phyloP scores from a whole-genome alignment of 352 stramenopile genomes.

The Globisporangium orthogonon region DNA sequence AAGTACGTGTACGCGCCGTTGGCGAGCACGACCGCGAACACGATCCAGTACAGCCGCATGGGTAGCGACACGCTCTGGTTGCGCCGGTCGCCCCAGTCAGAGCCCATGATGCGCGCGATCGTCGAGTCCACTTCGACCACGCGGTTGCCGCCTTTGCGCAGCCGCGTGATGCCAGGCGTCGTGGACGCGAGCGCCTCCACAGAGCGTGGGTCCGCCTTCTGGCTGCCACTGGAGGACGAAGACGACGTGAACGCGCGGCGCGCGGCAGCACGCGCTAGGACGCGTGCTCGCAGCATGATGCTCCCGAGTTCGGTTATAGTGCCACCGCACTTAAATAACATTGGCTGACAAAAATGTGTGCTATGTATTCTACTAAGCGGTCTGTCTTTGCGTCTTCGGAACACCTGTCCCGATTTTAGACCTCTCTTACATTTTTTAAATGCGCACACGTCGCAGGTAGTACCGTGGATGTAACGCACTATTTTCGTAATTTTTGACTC shows the following conservation, averaged over 20 bases:
- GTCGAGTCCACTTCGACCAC: conserved; percentile 52
- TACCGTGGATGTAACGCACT: too few relatives aligned
- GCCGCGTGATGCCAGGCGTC: conserved; percentile 29
- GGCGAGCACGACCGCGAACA: conserved; percentile 47
- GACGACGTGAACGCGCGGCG: background rate
- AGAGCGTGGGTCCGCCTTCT: background rate
- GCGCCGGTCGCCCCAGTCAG: conserved; percentile 67
- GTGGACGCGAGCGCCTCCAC: conserved; percentile 4
- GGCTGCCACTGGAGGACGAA: background rate
- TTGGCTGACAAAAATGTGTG: too few relatives aligned
- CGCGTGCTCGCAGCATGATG: too few relatives aligned
- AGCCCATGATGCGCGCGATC: conserved; percentile 60
- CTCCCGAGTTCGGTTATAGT: too few relatives aligned
- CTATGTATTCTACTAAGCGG: too few relatives aligned
- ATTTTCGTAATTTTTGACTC: too few relatives aligned
- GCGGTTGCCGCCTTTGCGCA: conserved; percentile 27
- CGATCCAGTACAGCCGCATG: conserved; percentile 70
- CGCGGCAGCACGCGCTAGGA: too few relatives aligned
- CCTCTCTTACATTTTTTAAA: too few relatives aligned
- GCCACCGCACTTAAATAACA: too few relatives aligned
- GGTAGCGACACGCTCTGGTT: conserved; percentile 52
- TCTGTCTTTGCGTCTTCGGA: too few relatives aligned
- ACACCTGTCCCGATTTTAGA: too few relatives aligned
- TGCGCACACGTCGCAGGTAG: too few relatives aligned
- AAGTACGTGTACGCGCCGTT: conserved; percentile 63